Evolutionary conservation across 352 stramenopile genomes (phyloP), one percentile per base, ranked within the genome.

Genomic region (Phytophthora foliorum): DNA sequence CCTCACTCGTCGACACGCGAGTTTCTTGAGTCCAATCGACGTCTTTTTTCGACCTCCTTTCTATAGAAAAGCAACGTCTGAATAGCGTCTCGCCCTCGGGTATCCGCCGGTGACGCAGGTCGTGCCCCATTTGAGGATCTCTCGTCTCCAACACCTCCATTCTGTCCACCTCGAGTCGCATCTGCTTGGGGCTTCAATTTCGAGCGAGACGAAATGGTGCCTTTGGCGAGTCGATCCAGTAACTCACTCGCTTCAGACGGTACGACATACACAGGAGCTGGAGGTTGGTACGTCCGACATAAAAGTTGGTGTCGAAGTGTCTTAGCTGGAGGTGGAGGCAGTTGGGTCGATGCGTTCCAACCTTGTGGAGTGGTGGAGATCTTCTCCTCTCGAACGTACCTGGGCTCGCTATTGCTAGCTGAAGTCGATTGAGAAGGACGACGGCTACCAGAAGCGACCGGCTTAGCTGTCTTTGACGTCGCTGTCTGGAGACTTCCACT

Each of bases 21-120:
- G 17, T 71, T 44, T 11, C 22, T 63, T 13, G 25, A 51, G 50
- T 75, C 67, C 10, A 71, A 51, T 44, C 72, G 71, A 9, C 86
- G 69, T 46, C 80, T 78, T 50, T 86, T 89, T 46, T 87, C 82
- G 25, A 92, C 81, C 57, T 92, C 84, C 46, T 74, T 75, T 36
- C 84, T 74, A 42, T 90, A 92, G 57, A 86, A 84, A 19, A 92
- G 63, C 50, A 92, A 51, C 36, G 74, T 76, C 44, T 92, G 81
- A 63, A 90, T 86, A 13, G 68, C 78, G 19, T 92, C 84, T 50
- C 65, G 74, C 5, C 59, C 75, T 58, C 74, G 58, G 3, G 75
- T 72, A 42, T 90, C 77, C 0, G 72, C 25, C 13, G 45, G 46
- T 10, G 45, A 54, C 5, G 58, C 16, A 36, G 55, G n/a, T 29